These are phyloP conservation scores for Entrophospora sp. DNA, from an alignment of 192 early-diverging fungal species.

Conservation along the genomic window DNA sequence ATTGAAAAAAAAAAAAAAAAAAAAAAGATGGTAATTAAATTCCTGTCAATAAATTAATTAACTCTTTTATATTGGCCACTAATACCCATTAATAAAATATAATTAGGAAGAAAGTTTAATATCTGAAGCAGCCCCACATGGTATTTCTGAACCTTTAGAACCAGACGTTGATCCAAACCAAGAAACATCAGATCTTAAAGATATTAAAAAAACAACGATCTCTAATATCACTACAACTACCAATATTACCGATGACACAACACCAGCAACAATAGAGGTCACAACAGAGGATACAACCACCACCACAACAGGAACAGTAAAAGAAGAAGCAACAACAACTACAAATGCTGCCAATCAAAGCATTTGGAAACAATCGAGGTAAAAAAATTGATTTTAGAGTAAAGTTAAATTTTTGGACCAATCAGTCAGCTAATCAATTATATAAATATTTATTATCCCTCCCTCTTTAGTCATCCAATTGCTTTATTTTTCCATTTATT, in stretches of 20 bases:
- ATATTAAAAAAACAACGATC: no score
- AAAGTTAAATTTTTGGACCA: neutral
- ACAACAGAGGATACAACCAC: no score
- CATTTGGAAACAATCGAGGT: slow-evolving; percentile 22
- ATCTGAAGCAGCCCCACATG: slow-evolving; percentile 9
- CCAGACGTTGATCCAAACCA: slow-evolving; percentile 31
- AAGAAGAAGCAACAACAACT: neutral
- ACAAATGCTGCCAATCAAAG: neutral
- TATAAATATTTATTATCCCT: neutral
- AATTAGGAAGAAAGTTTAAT: neutral
- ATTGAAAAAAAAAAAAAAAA: no score
- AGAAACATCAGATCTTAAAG: slow-evolving; percentile 14
- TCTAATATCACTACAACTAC: no score
- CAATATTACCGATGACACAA: neutral
- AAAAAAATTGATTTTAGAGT: neutral
- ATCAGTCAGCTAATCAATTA: neutral
- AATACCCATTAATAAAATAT: no score
- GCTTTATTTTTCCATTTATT: slow-evolving; percentile 85
- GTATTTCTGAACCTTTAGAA: slow-evolving; percentile 18
- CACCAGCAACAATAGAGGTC: neutral
- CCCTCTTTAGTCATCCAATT: slow-evolving; percentile 66
- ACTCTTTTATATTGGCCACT: no score
- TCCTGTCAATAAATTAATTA: no score
- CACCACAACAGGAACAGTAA: neutral
- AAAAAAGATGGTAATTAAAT: no score